Evolutionary conservation across 2,329 filamentous ascomycete genomes (phyloP).

Genomic region (Colletotrichum sp.): DNA sequence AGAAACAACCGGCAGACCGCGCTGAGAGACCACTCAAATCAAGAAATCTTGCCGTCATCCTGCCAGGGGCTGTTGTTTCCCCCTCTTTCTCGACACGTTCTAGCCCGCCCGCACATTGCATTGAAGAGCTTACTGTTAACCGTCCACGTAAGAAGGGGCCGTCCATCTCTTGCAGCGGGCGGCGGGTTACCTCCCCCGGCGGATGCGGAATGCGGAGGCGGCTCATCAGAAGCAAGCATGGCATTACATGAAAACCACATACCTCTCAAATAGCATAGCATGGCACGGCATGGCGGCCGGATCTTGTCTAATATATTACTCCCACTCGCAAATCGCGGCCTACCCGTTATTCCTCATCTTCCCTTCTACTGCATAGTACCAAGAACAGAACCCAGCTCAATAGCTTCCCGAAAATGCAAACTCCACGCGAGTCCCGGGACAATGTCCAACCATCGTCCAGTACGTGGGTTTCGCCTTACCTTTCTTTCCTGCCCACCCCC

Average conservation of each 20-base stretch:
- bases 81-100: not conserved
- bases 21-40: not conserved
- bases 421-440: constrained; percentile 17
- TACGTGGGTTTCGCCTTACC: constrained; percentile 14
- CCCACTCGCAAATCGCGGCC: constrained; percentile 5
- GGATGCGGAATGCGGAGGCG: not conserved
- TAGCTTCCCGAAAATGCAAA: constrained; percentile 18
- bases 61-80: not conserved
- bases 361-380: not conserved
- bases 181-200: not conserved
- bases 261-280: not conserved
- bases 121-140: constrained; percentile 4
- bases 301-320: constrained; percentile 1
- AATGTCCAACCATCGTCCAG: constrained; percentile 13
- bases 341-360: not conserved
- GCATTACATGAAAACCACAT: not conserved
- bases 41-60: not conserved
- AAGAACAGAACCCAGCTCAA: not conserved
- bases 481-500: constrained; percentile 5
- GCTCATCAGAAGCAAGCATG: not conserved
- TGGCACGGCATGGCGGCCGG: not conserved
- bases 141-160: not conserved
- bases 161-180: not conserved
- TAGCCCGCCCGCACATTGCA: not conserved
- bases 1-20: constrained; percentile 2